Base-by-base conservation (phyloP, 83 land plant species). In the Picea mariana region DNA sequence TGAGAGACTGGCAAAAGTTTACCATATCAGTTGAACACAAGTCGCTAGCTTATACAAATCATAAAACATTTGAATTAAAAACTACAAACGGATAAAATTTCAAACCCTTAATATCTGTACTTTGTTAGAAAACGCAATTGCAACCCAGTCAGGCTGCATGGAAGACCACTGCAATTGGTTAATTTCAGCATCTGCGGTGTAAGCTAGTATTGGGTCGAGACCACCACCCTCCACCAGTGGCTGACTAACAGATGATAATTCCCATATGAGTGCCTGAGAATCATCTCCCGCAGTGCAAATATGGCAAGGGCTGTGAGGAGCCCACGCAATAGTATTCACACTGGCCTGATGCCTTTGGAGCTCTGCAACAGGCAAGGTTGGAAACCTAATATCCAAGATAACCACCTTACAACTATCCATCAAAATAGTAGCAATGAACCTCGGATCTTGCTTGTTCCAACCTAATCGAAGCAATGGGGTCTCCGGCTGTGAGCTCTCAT, bases 161-260 rank as follows among this genome's bases (percentile, higher is more conserved):
- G 92, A 85, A 15, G 96, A 93, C 96, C 97, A 95, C 87, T 93
- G 92, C 80, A 95, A 67, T 87, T 95, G 95, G 62, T 95, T 95
- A 61, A 95, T 90, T 83, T 93, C 96, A 16, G 90, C 86, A n/a
- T 62, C 86, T 15, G 92, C 92, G 0, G 86, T 65, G 86, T 93
- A 95, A 69, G 85, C 83, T 5, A 92, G 90, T 63, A 90, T 83
- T 0, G 96, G 97, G 64, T 95, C 96, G 38, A 91, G 87, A 23
- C 87, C 87, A 34, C 87, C 86, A 82, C 64, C 85, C 47, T 61
- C 58, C 17, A 24, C 63, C 12, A 80, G 17, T 40, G 11, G 12
- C 26, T 38, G 16, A 42, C 71, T 80, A 12, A 17, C 17, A 42
- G 17, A 13, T 20, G 87, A 69, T 26, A 86, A 24, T 23, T 83